Conservation (phyloP, 352 stramenopile genomes). For the Pythium periplocum region DNA sequence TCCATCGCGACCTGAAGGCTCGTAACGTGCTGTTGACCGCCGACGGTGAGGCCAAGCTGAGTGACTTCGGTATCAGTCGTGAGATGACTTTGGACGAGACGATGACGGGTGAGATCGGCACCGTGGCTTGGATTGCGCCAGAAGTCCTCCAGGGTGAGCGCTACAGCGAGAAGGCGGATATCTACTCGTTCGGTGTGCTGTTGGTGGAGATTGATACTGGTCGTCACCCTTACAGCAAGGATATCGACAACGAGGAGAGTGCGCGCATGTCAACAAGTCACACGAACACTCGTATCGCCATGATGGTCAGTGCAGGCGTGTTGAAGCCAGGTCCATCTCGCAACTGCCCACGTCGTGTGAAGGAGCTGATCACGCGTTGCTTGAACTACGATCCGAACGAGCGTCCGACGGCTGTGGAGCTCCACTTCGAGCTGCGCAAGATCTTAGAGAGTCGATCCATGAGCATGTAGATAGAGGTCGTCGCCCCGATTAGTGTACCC, state of each 20-base stretch:
- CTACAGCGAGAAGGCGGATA: slow-evolving; percentile 28
- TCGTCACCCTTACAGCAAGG: slow-evolving; percentile 9
- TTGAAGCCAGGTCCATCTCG: slow-evolving; percentile 10
- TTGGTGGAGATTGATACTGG: slow-evolving; percentile 23
- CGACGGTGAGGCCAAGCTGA: slow-evolving; percentile 12
- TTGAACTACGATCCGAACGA: slow-evolving; percentile 13
- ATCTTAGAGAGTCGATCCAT: neutral
- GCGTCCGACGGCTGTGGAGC: slow-evolving; percentile 17
- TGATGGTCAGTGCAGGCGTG: slow-evolving; percentile 16
- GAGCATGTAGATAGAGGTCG: no score
- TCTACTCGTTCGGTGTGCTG: slow-evolving; percentile 27
- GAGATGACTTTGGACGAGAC: slow-evolving; percentile 5
- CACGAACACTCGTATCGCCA: slow-evolving; percentile 17
- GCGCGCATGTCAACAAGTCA: neutral
- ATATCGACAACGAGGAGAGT: neutral
- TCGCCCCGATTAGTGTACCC: no score
- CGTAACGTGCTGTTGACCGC: slow-evolving; percentile 14
- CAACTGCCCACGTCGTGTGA: slow-evolving; percentile 13
- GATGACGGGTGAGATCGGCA: slow-evolving; percentile 25
- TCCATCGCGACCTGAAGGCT: slow-evolving; percentile 24
- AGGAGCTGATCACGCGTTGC: slow-evolving; percentile 11
- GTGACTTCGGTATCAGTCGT: slow-evolving; percentile 17
- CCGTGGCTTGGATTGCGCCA: slow-evolving; percentile 19
- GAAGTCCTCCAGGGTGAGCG: slow-evolving; percentile 21
- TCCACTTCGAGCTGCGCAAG: slow-evolving; percentile 21